A percentile compares a stretch with the other conserved stretches of the same genome.
Evolutionary conservation across 192 early-diverging fungal genomes (phyloP).

Genomic region (Lobosporangium transversale): DNA sequence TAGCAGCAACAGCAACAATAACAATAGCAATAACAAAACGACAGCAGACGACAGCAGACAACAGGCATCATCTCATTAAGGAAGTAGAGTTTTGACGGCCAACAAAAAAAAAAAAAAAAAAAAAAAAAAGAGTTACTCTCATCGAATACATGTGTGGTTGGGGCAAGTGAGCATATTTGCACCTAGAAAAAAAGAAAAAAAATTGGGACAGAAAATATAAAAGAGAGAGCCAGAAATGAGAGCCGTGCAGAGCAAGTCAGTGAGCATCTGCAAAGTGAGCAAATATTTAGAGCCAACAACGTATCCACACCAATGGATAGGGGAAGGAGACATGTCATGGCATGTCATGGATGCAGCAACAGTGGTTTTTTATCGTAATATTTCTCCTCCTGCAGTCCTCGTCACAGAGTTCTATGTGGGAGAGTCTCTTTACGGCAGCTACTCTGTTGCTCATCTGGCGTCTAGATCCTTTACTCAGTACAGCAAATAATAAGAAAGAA

Average conservation of each 20-base stretch:
- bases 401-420: too few species aligned
- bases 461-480: too few species aligned
- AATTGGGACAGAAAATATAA: not conserved
- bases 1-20: too few species aligned
- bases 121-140: constrained; percentile 6
- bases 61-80: too few species aligned
- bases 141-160: not conserved
- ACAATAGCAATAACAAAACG: too few species aligned
- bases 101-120: constrained; percentile 9
- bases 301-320: constrained; percentile 1
- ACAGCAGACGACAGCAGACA: too few species aligned
- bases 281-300: constrained; percentile 6
- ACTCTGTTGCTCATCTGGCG: too few species aligned
- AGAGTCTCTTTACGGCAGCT: too few species aligned
- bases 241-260: not conserved
- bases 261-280: constrained; percentile 2
- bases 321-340: not conserved
- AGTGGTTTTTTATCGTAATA: too few species aligned
- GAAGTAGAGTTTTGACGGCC: not conserved
- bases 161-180: not conserved
- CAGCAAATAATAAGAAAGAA: too few species aligned
- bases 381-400: too few species aligned
- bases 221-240: not conserved
- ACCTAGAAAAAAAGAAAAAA: not conserved
- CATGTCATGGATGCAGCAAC: not conserved